Evolutionary conservation across 2,329 filamentous ascomycete species (phyloP).

Genomic region (Nemania bipapillata): DNA sequence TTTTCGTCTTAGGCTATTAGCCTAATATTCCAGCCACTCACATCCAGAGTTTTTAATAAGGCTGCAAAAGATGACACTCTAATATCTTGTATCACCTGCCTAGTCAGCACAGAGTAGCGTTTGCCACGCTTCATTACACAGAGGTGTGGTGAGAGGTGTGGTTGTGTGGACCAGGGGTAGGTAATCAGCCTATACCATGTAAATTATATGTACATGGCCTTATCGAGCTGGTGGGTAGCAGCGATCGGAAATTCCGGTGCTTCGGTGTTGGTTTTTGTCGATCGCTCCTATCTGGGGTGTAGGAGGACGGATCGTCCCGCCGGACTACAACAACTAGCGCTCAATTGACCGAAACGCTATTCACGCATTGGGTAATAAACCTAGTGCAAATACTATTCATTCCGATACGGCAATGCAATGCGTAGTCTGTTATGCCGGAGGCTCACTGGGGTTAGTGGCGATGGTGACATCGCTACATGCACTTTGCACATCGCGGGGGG

Average conservation of each 20-base stretch:
- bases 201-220: not conserved
- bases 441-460: conserved; percentile 12
- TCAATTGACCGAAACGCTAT: not conserved
- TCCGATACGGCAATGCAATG: not conserved
- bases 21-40: not conserved
- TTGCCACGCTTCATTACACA: not conserved
- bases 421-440: not conserved
- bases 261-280: not conserved
- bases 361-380: not conserved
- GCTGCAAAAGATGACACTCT: not conserved
- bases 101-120: not conserved
- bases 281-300: not conserved
- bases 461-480: not conserved
- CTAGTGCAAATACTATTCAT: not conserved
- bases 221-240: not conserved
- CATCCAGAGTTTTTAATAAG: not conserved
- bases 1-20: not conserved
- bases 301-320: conserved; percentile 23
- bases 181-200: not conserved
- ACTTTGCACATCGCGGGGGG: not conserved
- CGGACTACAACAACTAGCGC: not conserved
- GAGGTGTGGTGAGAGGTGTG: not conserved
- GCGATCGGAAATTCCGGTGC: not conserved
- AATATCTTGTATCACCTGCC: not conserved
- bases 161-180: not conserved